Evolutionary conservation across 1,284 basidiomycete species (phyloP).

Genomic region (Boletus sp.): DNA sequence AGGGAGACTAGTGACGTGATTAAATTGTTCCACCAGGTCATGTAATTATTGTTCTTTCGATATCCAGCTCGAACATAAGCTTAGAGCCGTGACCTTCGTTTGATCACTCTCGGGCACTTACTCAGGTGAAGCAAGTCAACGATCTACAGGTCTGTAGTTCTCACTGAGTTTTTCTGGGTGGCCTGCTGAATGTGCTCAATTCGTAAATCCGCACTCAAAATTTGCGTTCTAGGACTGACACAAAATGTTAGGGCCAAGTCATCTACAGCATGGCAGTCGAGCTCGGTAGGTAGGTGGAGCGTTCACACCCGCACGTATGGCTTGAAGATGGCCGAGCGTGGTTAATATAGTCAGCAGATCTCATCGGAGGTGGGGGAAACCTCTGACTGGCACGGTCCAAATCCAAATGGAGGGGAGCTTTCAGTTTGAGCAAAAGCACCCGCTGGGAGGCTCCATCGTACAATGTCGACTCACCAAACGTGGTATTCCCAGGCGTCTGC

Average conservation of each 20-base stretch:
- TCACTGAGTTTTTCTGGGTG: background rate
- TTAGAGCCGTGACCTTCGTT: slow-evolving; percentile 5
- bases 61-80: slow-evolving; percentile 5
- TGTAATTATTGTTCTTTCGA: slow-evolving; percentile 26
- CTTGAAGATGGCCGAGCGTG: too few relatives aligned
- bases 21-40: slow-evolving; percentile 9
- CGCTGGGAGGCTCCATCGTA: background rate
- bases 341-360: slow-evolving; percentile 1
- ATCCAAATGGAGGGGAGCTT: slow-evolving; percentile 9
- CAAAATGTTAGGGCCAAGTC: background rate
- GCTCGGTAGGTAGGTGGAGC: slow-evolving; percentile 2
- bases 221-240: background rate
- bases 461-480: slow-evolving; percentile 7
- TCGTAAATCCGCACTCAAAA: slow-evolving; percentile 1
- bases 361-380: background rate
- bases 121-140: background rate
- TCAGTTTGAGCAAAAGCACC: slow-evolving; percentile 2
- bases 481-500: slow-evolving; percentile 1
- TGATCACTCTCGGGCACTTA: background rate
- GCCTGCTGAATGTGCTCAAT: background rate
- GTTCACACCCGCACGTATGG: too few relatives aligned
- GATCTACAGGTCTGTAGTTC: background rate
- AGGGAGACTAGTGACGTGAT: slow-evolving; percentile 10
- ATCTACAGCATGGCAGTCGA: background rate
- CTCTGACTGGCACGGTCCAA: slow-evolving; percentile 2